Conservation (phyloP, 1,284 basidiomycete genomes). For the Austroboletus novae-zelandiae region DNA sequence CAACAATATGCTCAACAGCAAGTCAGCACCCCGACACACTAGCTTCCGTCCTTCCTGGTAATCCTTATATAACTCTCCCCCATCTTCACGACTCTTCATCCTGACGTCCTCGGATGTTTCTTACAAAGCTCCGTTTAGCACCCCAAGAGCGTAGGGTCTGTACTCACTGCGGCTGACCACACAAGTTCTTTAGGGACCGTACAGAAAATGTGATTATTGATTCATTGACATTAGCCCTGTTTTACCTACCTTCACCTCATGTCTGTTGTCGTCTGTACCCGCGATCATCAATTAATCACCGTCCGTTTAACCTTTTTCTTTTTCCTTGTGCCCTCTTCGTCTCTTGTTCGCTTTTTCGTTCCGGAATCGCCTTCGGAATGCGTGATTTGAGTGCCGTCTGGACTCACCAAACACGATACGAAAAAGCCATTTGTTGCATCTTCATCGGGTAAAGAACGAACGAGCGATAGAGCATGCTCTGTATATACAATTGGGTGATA, state of each 20-base stretch:
- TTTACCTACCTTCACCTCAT: conserved; percentile 22
- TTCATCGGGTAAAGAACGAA: conserved; percentile 84
- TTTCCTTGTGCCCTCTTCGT: background rate
- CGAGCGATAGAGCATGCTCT: conserved; percentile 66
- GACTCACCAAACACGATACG: conserved; percentile 76
- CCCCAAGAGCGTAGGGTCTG: conserved; percentile 27
- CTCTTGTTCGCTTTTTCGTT: conserved; percentile 15
- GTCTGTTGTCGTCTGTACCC: conserved; percentile 6
- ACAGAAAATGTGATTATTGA: conserved; percentile 29
- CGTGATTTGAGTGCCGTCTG: conserved; percentile 7
- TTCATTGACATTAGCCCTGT: conserved; percentile 29
- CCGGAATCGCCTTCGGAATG: conserved; percentile 6
- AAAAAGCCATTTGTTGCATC: conserved; percentile 96
- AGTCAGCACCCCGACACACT: conserved; percentile 50
- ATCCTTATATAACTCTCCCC: conserved; percentile 19
- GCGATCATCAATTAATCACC: background rate
- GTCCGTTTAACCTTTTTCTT: conserved; percentile 8
- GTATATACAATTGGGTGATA: conserved; percentile 3
- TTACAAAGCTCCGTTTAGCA: conserved; percentile 26
- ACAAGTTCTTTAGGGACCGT: conserved; percentile 35
- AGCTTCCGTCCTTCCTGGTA: conserved; percentile 27
- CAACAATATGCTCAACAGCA: conserved; percentile 76
- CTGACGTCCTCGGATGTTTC: conserved; percentile 15
- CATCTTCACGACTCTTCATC: conserved; percentile 14
- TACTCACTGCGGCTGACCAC: conserved; percentile 38